Conservation (phyloP, 2,329 filamentous ascomycete species). For the Alternaria conjuncta region DNA sequence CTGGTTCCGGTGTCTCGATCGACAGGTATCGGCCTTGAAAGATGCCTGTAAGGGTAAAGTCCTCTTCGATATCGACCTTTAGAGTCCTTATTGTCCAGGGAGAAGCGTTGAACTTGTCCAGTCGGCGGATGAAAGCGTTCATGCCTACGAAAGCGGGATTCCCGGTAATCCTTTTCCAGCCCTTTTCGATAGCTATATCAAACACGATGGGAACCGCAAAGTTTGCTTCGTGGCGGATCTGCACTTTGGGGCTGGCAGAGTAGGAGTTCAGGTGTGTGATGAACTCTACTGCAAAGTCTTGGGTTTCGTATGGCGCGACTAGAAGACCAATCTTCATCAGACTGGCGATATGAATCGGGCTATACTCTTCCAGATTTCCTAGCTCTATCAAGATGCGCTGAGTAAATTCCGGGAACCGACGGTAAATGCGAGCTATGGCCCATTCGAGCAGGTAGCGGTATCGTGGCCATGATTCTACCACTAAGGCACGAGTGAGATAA, state of each 20-base stretch:
- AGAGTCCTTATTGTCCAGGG: conserved; percentile 47
- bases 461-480: conserved; percentile 55
- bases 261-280: conserved; percentile 53
- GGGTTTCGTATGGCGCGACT: conserved; percentile 47
- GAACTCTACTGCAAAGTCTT: conserved; percentile 49
- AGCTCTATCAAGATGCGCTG: conserved; percentile 47
- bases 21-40: conserved; percentile 55
- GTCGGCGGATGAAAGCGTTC: conserved; percentile 52
- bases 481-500: conserved; percentile 49
- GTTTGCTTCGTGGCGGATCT: conserved; percentile 61
- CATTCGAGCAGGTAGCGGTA: conserved; percentile 57
- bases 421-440: conserved; percentile 54
- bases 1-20: conserved; percentile 52
- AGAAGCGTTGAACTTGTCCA: conserved; percentile 53
- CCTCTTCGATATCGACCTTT: conserved; percentile 51
- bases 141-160: conserved; percentile 53
- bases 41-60: conserved; percentile 53
- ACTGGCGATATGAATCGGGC: conserved; percentile 56
- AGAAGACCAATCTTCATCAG: conserved; percentile 56
- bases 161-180: conserved; percentile 46
- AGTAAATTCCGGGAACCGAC: conserved; percentile 42
- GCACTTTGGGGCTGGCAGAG: conserved; percentile 57
- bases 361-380: conserved; percentile 50
- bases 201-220: conserved; percentile 56
- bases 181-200: conserved; percentile 45